Evolutionary conservation across 2,329 filamentous ascomycete genomes (phyloP), one percentile per base, ranked within the genome.

Genomic region (Paecilomyces formosus): DNA sequence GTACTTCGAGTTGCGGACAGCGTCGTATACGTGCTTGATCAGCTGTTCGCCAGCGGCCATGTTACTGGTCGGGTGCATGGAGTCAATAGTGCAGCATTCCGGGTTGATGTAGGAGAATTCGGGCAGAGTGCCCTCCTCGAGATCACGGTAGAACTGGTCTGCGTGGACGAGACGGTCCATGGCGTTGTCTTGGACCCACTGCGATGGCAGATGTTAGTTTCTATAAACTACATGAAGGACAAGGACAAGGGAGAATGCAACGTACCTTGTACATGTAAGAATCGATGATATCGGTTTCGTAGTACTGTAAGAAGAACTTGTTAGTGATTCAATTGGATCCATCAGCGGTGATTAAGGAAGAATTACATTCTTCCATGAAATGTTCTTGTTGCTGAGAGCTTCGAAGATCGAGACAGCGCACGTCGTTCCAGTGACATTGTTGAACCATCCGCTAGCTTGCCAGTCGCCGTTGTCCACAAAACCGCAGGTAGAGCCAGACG

Each of bases 121-220:
- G 1, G 89, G 89, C n/a, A 92, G 81, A 18, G 76, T 81, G 64
- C 85, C 76, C 59, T 74, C 75, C 58, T 81, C 76, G 7, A 92
- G 79, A 67, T 93, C 90, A 55, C 80, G 75, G 65, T 86, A 81
- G 77, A 93, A 92, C 18, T 70, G 57, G 52, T 63, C 61, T 8
- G 67, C 67, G 55, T 69, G 63, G 11, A 67, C 69, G 3, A 76
- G 65, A 12, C 63, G 63, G 56, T 71, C 65, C 63, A 72, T 70
- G 55, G 67, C 69, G 53, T 73, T 71, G 55, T 74, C 68, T 65
- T 75, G 71, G 22, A 73, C 71, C 68, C 70, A 74, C 65, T 73
- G 61, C 24, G 13, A 55, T 18, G 6, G 13, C 11, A 35, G 3
- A 15, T 33, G 53, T 55, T n/a, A 55, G 28, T 52, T 52, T 21